Evolutionary conservation across 2,329 filamentous ascomycete species (phyloP), one percentile per base, ranked within the genome.

Genomic region (Neonectria faginata): DNA sequence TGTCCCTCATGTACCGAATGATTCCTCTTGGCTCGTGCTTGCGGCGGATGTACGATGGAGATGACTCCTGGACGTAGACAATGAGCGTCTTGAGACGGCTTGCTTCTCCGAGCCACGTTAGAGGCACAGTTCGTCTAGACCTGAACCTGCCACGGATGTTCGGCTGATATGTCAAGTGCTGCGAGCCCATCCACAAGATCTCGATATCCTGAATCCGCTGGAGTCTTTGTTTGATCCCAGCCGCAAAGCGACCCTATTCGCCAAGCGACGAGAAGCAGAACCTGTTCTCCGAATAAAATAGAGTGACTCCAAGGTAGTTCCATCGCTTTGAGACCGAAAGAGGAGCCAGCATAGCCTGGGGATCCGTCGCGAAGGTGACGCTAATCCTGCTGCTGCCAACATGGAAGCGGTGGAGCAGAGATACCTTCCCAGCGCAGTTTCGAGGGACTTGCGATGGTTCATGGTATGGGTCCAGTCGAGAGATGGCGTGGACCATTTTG

Each of bases 211-310:
- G 82, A 0, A 86, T 45, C 0, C 83, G 75, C n/a, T 82, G 77
- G 1, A 81, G 62, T 0, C 81, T 78, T 3, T 75, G 68, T 1
- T 79, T 77, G 22, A 85, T 85, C 0, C 82, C 80, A 1, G 67
- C 69, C 57, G 77, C 79, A 67, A 86, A 86, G 47, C 82, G 79
- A 57, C 80, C 80, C 70, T 83, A 80, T 70, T 86, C 84, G 50
- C 84, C 84, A 0, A 86, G 72, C n/a, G 81, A 84, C n/a, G 82
- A 84, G 68, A 86, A 86, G 0, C 80, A 81, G 64, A 86, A 86
- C 0, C 75, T 82, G 67, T 86, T 86, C 1, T 74, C 64, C 8
- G 83, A 82, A 59, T 86, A 86, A 64, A 86, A 86, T 2, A 81
- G 65, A 62, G 82, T 79, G 2, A 74, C 68, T 0, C 80, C 82